Base-by-base conservation (phyloP, 1,284 basidiomycete genomes). In the Irpex rosettiformis region DNA sequence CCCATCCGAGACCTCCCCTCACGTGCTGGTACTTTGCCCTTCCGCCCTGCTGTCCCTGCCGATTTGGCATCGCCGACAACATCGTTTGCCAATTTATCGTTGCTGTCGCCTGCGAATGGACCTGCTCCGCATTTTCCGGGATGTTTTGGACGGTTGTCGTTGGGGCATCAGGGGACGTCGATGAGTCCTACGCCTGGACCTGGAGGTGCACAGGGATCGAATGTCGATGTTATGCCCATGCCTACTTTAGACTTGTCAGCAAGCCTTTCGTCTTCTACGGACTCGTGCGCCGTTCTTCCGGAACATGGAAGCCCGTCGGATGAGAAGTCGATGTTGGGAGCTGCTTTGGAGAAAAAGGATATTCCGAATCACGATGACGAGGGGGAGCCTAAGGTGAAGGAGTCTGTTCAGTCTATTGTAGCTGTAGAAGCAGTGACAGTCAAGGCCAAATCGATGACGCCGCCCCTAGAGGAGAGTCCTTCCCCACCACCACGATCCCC, bases 71-170 rank as follows among this genome's bases (percentile, higher is more conserved):
- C 73, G 2, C 75, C 75, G 5, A 69, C 72, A 2, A 61, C 65
- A 1, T 68, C 67, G 2, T 75, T 76, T 58, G 70, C 73, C 29
- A 70, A 70, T 27, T 60, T 76, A 25, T 75, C 75, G 2, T 58
- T 76, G 33, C 58, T 69, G 25, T 75, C 74, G 21, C 74, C 74
- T 16, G 60, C 63, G 29, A 43, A 55, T 16, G 59, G 57, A 0
- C 56, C 47, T 21, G 45, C 59, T 29, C 55, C 55, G 40, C 52
- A 56, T 28, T 51, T 51, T 27, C 48, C 48, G 13, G 48, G 48
- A 24, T 51, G 24, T 51, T 51, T 51, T 51, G 48, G 24, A 13
- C 48, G 48, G 10, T 29, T 51, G 16, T 10, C 21, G 16, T 2
- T 8, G 11, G 6, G 11, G 27, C 22, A 37, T 8, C 10, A 37